phyloP scores from a whole-genome alignment of 2,329 filamentous ascomycete species.

The Venturia aucupariae region DNA sequence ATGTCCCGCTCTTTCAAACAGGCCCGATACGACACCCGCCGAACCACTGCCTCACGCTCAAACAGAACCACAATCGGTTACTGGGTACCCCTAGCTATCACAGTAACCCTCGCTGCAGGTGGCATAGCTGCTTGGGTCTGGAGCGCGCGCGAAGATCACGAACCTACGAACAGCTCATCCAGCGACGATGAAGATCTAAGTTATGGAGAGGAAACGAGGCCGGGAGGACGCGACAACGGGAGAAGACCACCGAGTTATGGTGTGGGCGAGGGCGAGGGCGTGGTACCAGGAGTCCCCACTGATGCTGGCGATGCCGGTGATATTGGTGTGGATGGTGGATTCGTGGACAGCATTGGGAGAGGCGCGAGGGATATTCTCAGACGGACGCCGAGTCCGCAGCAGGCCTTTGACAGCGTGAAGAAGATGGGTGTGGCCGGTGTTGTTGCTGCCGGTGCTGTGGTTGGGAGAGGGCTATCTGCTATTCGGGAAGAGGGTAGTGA shows the following conservation, averaged over 20 bases:
- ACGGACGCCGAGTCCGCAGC: slow-evolving; percentile 77
- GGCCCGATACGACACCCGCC: slow-evolving; percentile 49
- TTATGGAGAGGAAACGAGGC: slow-evolving; percentile 33
- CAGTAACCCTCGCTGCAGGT: slow-evolving; percentile 76
- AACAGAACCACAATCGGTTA: slow-evolving; percentile 57
- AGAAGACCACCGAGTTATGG: slow-evolving; percentile 9
- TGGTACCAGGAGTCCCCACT: slow-evolving; percentile 29
- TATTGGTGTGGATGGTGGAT: slow-evolving; percentile 42
- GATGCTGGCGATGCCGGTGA: slow-evolving; percentile 2
- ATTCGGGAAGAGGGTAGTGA: slow-evolving; percentile 73
- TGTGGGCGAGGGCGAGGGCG: slow-evolving; percentile 36
- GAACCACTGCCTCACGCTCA: slow-evolving; percentile 32
- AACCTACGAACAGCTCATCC: slow-evolving; percentile 51
- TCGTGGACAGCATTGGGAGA: slow-evolving; percentile 70
- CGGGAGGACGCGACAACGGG: slow-evolving; percentile 7
- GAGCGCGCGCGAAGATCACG: slow-evolving; percentile 73
- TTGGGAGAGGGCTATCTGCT: slow-evolving; percentile 72
- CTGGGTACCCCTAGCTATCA: slow-evolving; percentile 82
- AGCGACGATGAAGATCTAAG: slow-evolving; percentile 39
- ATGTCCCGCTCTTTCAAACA: slow-evolving; percentile 45
- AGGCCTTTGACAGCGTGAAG: slow-evolving; percentile 75
- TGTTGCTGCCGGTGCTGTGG: slow-evolving; percentile 70
- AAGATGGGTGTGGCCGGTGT: slow-evolving; percentile 73
- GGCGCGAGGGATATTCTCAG: slow-evolving; percentile 71
- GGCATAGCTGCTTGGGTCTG: slow-evolving; percentile 87